These are phyloP conservation scores for Nakataea oryzae DNA, from an alignment of 2,329 filamentous ascomycete species.

Conservation along the genomic window DNA sequence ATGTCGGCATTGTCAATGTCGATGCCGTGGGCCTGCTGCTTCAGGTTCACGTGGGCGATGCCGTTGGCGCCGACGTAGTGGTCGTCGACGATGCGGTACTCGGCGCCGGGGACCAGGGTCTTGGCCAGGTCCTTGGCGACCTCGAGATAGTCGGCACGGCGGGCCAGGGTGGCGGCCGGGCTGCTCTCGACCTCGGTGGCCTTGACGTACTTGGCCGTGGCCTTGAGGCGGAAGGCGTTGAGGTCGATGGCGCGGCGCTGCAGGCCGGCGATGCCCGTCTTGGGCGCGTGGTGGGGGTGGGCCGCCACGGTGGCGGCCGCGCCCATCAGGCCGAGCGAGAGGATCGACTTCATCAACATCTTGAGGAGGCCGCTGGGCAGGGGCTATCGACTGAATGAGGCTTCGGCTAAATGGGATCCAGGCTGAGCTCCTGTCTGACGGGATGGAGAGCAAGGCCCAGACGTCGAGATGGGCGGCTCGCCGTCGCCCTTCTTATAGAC, in stretches of 20 bases:
- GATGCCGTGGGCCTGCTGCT: conserved; percentile 45
- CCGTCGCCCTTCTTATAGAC: neutral
- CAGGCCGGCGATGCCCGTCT: conserved; percentile 13
- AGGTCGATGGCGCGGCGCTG: conserved; percentile 21
- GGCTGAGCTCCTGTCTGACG: too few species aligned
- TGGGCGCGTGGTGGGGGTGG: conserved; percentile 12
- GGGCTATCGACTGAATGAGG: neutral
- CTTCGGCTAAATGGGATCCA: neutral
- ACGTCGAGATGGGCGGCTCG: neutral
- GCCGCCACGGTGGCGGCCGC: conserved; percentile 15
- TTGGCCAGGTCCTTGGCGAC: conserved; percentile 33
- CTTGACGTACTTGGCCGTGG: conserved; percentile 19
- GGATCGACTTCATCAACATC: conserved; percentile 1
- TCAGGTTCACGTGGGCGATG: conserved; percentile 47
- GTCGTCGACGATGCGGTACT: conserved; percentile 41
- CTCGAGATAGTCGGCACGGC: conserved; percentile 27
- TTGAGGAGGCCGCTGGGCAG: neutral
- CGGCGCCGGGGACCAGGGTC: conserved; percentile 20
- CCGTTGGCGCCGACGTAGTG: conserved; percentile 44
- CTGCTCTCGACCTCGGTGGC: conserved; percentile 13
- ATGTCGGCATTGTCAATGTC: conserved; percentile 52
- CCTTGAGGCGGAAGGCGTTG: conserved; percentile 19
- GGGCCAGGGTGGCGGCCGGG: conserved; percentile 14
- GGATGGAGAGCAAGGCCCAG: neutral
- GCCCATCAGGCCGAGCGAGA: conserved; percentile 20